Evolutionary conservation across 805 yeast genomes (phyloP).

Genomic region (Saturnispora diversa): DNA sequence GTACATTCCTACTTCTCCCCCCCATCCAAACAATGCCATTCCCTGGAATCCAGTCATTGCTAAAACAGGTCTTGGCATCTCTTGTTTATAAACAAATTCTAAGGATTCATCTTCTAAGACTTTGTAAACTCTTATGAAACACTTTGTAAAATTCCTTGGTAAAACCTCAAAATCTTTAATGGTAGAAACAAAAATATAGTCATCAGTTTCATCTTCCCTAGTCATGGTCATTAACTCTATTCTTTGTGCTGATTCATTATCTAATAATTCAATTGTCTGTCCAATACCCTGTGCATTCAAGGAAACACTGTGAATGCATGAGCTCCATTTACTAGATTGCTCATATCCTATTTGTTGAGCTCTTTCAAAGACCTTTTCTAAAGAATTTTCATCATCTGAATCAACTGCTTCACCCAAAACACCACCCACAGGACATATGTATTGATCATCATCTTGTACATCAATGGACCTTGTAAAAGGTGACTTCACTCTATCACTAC

Average conservation of each 20-base stretch:
- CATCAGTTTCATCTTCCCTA: constrained; percentile 26
- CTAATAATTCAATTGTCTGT: constrained; percentile 38
- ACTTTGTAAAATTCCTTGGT: constrained; percentile 24
- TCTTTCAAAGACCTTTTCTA: constrained; percentile 26
- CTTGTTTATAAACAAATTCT: constrained; percentile 52
- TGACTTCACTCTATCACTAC: constrained; percentile 34
- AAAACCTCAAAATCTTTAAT: constrained; percentile 24
- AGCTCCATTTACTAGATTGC: constrained; percentile 34
- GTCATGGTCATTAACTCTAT: constrained; percentile 27
- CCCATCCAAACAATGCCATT: constrained; percentile 51
- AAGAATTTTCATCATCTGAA: constrained; percentile 15
- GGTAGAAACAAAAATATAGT: constrained; percentile 42
- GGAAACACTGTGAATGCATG: constrained; percentile 47
- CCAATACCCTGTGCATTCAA: constrained; percentile 28
- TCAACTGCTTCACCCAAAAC: constrained; percentile 20
- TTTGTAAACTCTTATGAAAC: constrained; percentile 33
- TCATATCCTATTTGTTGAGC: constrained; percentile 40
- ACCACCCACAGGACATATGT: constrained; percentile 14
- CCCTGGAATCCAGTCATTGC: constrained; percentile 52
- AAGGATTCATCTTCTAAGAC: constrained; percentile 33
- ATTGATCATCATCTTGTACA: constrained; percentile 14
- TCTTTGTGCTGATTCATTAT: constrained; percentile 36
- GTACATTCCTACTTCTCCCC: constrained; percentile 46
- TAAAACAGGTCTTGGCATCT: constrained; percentile 38
- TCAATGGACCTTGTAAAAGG: constrained; percentile 19